Evolutionary conservation across 805 yeast species (phyloP).

Genomic region (Barnettozyma wickerhamii): DNA sequence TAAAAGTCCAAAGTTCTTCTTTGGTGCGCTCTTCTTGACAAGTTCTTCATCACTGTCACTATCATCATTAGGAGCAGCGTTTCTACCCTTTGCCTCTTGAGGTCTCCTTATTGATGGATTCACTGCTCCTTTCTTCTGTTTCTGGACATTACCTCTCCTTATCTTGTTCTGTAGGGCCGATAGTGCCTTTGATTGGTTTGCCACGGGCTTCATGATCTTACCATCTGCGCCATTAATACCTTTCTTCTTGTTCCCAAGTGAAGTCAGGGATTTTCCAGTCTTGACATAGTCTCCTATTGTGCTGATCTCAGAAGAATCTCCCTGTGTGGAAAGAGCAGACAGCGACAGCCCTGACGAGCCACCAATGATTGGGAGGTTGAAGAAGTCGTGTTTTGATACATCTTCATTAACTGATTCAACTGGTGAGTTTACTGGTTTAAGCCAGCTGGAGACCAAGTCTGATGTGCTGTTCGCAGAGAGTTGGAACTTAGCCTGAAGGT

Average conservation of each 20-base stretch:
- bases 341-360: constrained; percentile 22
- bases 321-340: neutral
- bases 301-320: constrained; percentile 9
- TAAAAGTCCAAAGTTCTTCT: constrained; percentile 14
- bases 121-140: constrained; percentile 1
- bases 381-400: constrained; percentile 19
- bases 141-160: constrained; percentile 14
- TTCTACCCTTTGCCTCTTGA: neutral
- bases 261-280: constrained; percentile 19
- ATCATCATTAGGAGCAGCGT: constrained; percentile 5
- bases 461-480: constrained; percentile 17
- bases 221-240: constrained; percentile 5
- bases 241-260: constrained; percentile 15
- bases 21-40: constrained; percentile 19
- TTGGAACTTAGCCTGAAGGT: constrained; percentile 22
- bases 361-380: constrained; percentile 22
- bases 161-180: constrained; percentile 22
- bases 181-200: constrained; percentile 21
- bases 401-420: constrained; percentile 7
- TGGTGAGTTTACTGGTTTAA: constrained; percentile 11
- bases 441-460: constrained; percentile 20
- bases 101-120: neutral
- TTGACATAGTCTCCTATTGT: constrained; percentile 25
- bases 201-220: constrained; percentile 1
- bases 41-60: constrained; percentile 22